These are phyloP conservation scores for Termitomyces sp. DNA, from an alignment of 768 basidiomycete species.

Conservation along the genomic window DNA sequence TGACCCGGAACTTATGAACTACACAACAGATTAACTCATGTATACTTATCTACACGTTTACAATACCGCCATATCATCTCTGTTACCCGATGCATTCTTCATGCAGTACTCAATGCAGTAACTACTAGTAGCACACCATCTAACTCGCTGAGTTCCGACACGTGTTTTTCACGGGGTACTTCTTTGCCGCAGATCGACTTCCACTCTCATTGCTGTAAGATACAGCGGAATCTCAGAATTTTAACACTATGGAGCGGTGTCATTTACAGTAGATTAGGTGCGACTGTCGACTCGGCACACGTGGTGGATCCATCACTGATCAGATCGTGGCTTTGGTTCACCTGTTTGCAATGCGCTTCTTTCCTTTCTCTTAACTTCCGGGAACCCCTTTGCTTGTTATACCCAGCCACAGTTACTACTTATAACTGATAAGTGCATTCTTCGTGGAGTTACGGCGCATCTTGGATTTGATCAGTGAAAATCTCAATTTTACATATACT, in stretches of 20 bases:
- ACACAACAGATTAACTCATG: background rate
- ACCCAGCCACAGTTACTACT: background rate
- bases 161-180: background rate
- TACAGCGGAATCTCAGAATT: background rate
- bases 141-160: background rate
- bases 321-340: background rate
- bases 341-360: background rate
- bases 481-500: background rate
- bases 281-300: too few species aligned
- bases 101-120: too few species aligned
- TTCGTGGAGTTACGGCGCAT: background rate
- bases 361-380: background rate
- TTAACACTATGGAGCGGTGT: too few species aligned
- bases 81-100: too few species aligned
- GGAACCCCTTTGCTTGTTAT: background rate
- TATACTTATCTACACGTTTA: background rate
- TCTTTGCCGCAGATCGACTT: background rate
- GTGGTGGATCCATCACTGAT: slow-evolving; percentile 3
- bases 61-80: background rate
- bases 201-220: background rate
- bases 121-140: background rate
- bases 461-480: background rate
- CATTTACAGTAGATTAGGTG: too few species aligned
- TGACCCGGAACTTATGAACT: background rate
- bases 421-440: background rate